Conservation (phyloP, 2,329 filamentous ascomycete species). For the Teratosphaeria zuluensis region DNA sequence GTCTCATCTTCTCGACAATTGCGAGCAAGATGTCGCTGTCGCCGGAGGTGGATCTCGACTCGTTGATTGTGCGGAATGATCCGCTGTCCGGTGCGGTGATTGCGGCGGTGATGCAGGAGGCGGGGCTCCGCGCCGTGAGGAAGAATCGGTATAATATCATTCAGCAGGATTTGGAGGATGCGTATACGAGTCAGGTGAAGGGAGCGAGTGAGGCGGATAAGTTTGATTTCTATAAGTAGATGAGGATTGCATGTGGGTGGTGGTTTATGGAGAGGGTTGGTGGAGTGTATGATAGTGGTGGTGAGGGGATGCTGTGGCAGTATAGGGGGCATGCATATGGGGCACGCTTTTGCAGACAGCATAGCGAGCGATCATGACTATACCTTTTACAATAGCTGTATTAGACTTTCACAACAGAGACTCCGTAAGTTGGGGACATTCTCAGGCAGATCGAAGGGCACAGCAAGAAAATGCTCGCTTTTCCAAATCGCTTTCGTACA, state of each 20-base stretch:
- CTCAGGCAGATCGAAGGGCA: not conserved
- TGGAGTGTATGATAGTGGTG: not conserved
- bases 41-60: slow-evolving; percentile 93
- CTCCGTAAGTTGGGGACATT: too few species aligned
- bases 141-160: slow-evolving; percentile 99
- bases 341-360: not conserved
- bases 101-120: slow-evolving; percentile 98
- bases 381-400: not conserved
- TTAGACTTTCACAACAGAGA: not conserved
- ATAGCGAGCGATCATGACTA: not conserved
- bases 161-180: slow-evolving; percentile 90
- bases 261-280: not conserved
- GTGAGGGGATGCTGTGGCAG: not conserved
- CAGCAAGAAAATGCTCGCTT: not conserved
- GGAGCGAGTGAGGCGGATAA: slow-evolving; percentile 59
- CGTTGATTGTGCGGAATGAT: slow-evolving; percentile 91
- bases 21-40: slow-evolving; percentile 94
- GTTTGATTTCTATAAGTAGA: slow-evolving; percentile 86
- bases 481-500: not conserved
- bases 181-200: slow-evolving; percentile 96
- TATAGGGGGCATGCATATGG: not conserved
- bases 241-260: not conserved
- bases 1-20: slow-evolving; percentile 96
- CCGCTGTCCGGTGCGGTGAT: slow-evolving; percentile 92
- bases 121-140: slow-evolving; percentile 81